Evolutionary conservation across 331 rosid genomes (phyloP), one percentile per base, ranked within the genome.

Genomic region (Cucumis variabilis): DNA sequence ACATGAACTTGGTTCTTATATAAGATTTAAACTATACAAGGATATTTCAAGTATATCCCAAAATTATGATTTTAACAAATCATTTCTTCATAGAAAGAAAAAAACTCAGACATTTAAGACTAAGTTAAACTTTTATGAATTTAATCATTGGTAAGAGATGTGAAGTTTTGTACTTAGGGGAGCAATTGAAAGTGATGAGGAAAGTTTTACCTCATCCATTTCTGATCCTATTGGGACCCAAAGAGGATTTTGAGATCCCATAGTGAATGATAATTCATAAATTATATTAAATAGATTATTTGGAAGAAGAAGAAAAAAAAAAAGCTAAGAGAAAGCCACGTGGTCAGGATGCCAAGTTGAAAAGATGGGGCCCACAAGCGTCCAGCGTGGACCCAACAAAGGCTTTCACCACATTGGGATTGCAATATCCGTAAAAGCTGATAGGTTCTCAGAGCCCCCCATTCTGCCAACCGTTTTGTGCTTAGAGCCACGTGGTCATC

Each of bases 401-500:
- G 83, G 15, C 66, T 3, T 58, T 33, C 25, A 80, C 27, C 69
- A 17, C 30, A 30, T 82, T 24, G 71, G 67, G 85, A 80, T 80
- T 80, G 85, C 84, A 58, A 27, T 48, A 77, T 50, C 28, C 23
- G n/a, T 78, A 79, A 80, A 58, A 80, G 70, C 69, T 80, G 85
- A 3, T 55, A n/a, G 53, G 84, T 53, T 27, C 68, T 48, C 85
- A 55, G 84, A 80, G 48, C 48, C 69, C 85, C 85, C 85, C 85
- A 82, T 82, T 33, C 86, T 33, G 86, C 86, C 86, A 82, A 82
- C 86, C 33, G 48, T 62, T 30, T 30, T 62, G 23, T 82, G 72
- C 86, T 62, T 66, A 82, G 72, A 82, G 86, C 86, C 86, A 60
- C 86, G 86, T 82, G 72, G 68, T 37, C 69, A 62, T 62, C 86